phyloP scores from a whole-genome alignment of 2,329 filamentous ascomycete genomes.

The Byssoonygena ceratinophila region DNA sequence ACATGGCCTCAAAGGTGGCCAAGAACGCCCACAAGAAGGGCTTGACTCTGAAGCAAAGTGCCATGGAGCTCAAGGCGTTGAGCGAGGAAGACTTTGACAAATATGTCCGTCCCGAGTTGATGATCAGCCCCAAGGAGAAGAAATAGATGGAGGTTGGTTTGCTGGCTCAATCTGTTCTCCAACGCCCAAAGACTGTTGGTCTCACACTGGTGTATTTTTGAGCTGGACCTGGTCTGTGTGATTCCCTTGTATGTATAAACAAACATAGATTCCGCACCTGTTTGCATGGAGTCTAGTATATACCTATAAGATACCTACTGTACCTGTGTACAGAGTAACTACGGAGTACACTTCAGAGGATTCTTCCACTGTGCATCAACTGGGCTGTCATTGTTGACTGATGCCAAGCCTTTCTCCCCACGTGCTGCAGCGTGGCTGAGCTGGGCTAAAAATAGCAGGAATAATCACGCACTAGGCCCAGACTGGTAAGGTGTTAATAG shows the following conservation, averaged over 20 bases:
- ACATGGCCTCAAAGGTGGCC: slow-evolving; percentile 92
- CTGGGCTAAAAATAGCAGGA: slow-evolving; percentile 2
- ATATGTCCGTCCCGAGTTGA: slow-evolving; percentile 84
- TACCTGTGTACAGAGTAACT: no score
- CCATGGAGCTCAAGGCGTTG: slow-evolving; percentile 83
- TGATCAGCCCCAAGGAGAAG: slow-evolving; percentile 72
- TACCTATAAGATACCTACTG: not conserved
- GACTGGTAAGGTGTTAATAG: slow-evolving; percentile 1
- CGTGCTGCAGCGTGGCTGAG: not conserved
- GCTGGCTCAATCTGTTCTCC: not conserved
- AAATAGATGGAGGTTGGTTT: slow-evolving; percentile 33
- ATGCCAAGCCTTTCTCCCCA: not conserved
- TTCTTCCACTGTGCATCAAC: not conserved
- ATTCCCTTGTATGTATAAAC: not conserved
- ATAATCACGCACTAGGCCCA: not conserved
- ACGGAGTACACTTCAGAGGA: no score
- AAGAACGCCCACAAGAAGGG: slow-evolving; percentile 99
- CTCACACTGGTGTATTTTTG: not conserved
- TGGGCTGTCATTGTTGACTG: not conserved
- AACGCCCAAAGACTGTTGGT: not conserved
- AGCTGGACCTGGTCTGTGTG: not conserved
- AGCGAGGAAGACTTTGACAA: slow-evolving; percentile 82
- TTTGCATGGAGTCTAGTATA: not conserved
- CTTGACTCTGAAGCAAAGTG: slow-evolving; percentile 81
- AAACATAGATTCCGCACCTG: not conserved